Conservation (phyloP, 345 rosid species). For the Cardamine resedifolia region DNA sequence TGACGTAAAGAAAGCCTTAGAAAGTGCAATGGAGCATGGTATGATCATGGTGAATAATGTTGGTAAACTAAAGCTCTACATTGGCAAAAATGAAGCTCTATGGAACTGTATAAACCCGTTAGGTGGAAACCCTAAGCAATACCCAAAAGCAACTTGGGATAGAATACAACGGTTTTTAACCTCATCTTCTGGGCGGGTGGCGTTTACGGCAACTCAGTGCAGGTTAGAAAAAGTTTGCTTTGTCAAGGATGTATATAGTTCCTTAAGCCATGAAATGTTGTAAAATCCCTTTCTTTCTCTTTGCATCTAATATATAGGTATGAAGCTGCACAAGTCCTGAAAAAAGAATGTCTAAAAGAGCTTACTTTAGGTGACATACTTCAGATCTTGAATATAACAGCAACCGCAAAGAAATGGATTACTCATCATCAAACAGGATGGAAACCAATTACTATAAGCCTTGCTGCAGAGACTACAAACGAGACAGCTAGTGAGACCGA, state of each 20-base stretch:
- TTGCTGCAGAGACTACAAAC: slow-evolving; percentile 37
- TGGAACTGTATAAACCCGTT: slow-evolving; percentile 83
- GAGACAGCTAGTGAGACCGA: slow-evolving; percentile 34
- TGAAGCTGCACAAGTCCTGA: slow-evolving; percentile 70
- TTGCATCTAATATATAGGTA: slow-evolving; percentile 47
- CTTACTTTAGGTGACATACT: slow-evolving; percentile 62
- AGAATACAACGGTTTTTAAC: slow-evolving; percentile 51
- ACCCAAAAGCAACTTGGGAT: slow-evolving; percentile 67
- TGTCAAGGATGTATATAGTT: background rate
- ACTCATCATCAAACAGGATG: slow-evolving; percentile 63
- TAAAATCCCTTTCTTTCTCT: background rate
- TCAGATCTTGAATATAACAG: slow-evolving; percentile 64
- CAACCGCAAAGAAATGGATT: slow-evolving; percentile 68
- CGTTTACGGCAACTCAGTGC: slow-evolving; percentile 60
- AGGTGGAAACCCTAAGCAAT: slow-evolving; percentile 56
- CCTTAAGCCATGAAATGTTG: background rate
- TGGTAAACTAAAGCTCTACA: slow-evolving; percentile 62
- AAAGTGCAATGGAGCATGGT: slow-evolving; percentile 59
- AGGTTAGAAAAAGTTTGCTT: slow-evolving; percentile 49
- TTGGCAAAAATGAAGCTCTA: slow-evolving; percentile 60
- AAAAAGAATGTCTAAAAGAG: slow-evolving; percentile 58
- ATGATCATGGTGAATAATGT: slow-evolving; percentile 56
- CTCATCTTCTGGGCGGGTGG: slow-evolving; percentile 56
- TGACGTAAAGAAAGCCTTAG: slow-evolving; percentile 70
- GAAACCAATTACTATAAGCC: slow-evolving; percentile 64